phyloP scores from a whole-genome alignment of 2,329 filamentous ascomycete genomes.

The Colletotrichum destructivum region DNA sequence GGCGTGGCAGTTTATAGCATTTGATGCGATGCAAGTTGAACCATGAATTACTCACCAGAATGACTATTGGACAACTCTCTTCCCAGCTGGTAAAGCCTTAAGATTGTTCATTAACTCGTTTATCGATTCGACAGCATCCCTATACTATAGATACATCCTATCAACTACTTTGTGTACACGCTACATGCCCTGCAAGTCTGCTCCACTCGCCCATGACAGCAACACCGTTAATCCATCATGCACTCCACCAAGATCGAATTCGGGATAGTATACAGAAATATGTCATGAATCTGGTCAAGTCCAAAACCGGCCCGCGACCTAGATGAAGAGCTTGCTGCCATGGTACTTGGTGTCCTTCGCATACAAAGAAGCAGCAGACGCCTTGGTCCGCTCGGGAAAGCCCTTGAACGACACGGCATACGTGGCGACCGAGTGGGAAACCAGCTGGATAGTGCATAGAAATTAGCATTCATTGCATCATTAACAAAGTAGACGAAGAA shows the following conservation, averaged over 20 bases:
- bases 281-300: not conserved
- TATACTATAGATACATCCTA: not conserved
- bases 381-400: conserved; percentile 69
- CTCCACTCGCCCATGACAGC: not conserved
- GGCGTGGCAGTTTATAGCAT: not conserved
- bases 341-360: conserved; percentile 63
- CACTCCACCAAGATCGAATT: not conserved
- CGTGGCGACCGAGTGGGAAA: conserved; percentile 81
- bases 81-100: not conserved
- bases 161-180: not conserved
- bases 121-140: not conserved
- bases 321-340: conserved; percentile 64
- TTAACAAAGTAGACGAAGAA: not conserved
- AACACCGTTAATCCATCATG: not conserved
- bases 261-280: conserved; percentile 2
- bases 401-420: conserved; percentile 77
- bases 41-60: too few species aligned
- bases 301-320: conserved; percentile 46
- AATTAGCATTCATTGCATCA: conserved; percentile 41
- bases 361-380: conserved; percentile 49
- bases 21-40: too few species aligned
- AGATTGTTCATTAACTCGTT: not conserved
- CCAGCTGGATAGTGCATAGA: conserved; percentile 59
- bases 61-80: not conserved
- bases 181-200: not conserved